Evolutionary conservation across 2,329 filamentous ascomycete genomes (phyloP), one percentile per base, ranked within the genome.

Genomic region (Sporothrix curviconia): DNA sequence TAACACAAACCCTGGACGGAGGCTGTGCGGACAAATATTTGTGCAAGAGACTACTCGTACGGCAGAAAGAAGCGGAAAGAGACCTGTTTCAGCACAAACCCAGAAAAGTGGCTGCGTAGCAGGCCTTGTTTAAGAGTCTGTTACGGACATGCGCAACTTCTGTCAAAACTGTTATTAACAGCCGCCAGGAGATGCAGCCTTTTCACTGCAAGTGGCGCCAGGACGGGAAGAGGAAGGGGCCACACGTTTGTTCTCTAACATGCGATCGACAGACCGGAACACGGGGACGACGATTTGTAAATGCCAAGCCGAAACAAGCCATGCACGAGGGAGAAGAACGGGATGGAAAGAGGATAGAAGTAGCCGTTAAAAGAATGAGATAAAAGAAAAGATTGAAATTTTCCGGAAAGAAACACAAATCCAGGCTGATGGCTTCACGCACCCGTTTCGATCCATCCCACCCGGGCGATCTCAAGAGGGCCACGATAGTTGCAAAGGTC

Each of bases 221-320:
- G 49, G 24, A 51, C 49, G 49, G 49, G 49, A 51, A 14, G 34
- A 42, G 43, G n/a, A n/a, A n/a, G n/a, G n/a, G n/a, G n/a, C n/a
- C n/a, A n/a, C n/a, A 25, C 19, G n/a, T 15, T 15, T 50, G 30
- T 49, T 56, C 53, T 59, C 58, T 56, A 49, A 59, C 55, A 57
- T 22, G 40, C 15, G 61, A 62, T 62, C 61, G 28, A 47, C 61
- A 32, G 50, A 53, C 39, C 59, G 53, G 59, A 57, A 57, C 56
- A 57, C 56, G 56, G 56, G 50, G 36, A 57, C 32, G 50, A 30
- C n/a, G 25, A 15, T 30, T 5, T 49, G 14, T 24, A 49, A 24
- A 47, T 58, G 59, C 61, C 55, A 62, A 59, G 59, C 25, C 59
- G 50, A 57, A 59, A 57, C 53, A 47, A 47, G 43, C 40, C 5